phyloP scores from a whole-genome alignment of 305 asterid genomes.

The Plantago lanceolata region DNA sequence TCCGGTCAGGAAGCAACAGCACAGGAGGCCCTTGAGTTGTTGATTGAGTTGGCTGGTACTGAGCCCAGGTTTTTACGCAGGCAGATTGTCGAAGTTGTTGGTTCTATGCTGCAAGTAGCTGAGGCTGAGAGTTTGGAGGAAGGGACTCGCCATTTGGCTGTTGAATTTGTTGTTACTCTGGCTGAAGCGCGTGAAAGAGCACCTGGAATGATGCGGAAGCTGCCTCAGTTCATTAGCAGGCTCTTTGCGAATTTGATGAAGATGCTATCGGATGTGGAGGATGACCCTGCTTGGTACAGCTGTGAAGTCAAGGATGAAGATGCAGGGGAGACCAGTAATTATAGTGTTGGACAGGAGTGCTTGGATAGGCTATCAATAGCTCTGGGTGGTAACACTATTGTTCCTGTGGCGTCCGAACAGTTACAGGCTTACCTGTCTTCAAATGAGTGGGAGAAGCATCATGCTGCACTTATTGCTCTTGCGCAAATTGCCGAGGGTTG shows the following conservation, averaged over 20 bases:
- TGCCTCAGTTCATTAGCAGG: constrained; percentile 80
- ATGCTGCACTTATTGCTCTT: constrained; percentile 81
- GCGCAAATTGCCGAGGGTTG: constrained; percentile 96
- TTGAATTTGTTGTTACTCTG: constrained; percentile 78
- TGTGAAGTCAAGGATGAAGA: constrained; percentile 83
- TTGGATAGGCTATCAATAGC: constrained; percentile 81
- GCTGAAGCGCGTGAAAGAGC: constrained; percentile 92
- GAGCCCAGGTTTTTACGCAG: constrained; percentile 86
- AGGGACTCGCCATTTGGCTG: constrained; percentile 81
- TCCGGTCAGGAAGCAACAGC: constrained; percentile 80
- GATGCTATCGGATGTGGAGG: constrained; percentile 78
- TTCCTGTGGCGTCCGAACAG: constrained; percentile 85
- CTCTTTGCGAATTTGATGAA: constrained; percentile 70
- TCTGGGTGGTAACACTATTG: constrained; percentile 82
- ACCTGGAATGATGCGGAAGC: constrained; percentile 92
- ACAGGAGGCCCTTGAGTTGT: constrained; percentile 80
- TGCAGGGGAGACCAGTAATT: constrained; percentile 85
- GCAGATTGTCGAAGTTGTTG: constrained; percentile 85
- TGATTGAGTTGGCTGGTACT: constrained; percentile 84
- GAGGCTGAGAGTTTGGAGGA: constrained; percentile 82
- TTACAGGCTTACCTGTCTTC: constrained; percentile 66
- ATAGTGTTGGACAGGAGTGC: constrained; percentile 88
- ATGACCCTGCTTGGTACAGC: constrained; percentile 81
- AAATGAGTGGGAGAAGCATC: constrained; percentile 91
- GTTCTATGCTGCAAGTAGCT: constrained; percentile 80